Base-by-base conservation (phyloP, 768 basidiomycete genomes). In the Mycena galopus region DNA sequence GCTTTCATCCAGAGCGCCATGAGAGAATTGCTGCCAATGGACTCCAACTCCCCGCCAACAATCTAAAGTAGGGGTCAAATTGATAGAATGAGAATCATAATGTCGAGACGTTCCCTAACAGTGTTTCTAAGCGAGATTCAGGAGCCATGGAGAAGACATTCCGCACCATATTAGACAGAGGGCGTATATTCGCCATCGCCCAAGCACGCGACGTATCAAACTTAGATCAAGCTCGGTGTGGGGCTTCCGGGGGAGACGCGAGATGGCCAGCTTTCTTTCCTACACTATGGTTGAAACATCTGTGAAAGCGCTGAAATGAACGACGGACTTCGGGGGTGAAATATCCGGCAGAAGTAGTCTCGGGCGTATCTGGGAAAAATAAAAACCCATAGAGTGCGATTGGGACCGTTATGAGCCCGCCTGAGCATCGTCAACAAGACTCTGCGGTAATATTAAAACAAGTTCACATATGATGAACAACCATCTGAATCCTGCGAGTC, bases 1-100 rank as follows among this genome's bases (percentile, higher is more conserved):
- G 89, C 86, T 75, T 90, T 89, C 51, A 92, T 82, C 89, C 90
- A 92, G 78, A 92, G 91, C 12, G 91, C 90, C 92, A 92, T 93
- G 44, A 92, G 79, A 80, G 92, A 92, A 76, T 92, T 93, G 23
- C 89, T 90, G 6, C 91, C 90, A 65, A 93, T 89, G 74, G 88
- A 89, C 76, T 92, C 92, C 1, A 89, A 89, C 78, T 92, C 91
- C 2, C 91, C 92, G 39, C 73, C 73, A 9, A 75, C 70, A 23
- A 75, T 75, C 73, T 75, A 37, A 6, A 44, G 9, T 88, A 92
- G 29, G 90, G 17, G 30, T 32, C 23, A 25, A 60, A 17, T 1
- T 25, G 23, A 17, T 17, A 16, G 17, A 58, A 50, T 21, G 33
- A 23, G 32, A 57, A 23, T 14, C 14, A 7, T 37, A 37, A 23